Conservation (phyloP, 1,139 yeast species). For the Protomyces arabidopsidicola region DNA sequence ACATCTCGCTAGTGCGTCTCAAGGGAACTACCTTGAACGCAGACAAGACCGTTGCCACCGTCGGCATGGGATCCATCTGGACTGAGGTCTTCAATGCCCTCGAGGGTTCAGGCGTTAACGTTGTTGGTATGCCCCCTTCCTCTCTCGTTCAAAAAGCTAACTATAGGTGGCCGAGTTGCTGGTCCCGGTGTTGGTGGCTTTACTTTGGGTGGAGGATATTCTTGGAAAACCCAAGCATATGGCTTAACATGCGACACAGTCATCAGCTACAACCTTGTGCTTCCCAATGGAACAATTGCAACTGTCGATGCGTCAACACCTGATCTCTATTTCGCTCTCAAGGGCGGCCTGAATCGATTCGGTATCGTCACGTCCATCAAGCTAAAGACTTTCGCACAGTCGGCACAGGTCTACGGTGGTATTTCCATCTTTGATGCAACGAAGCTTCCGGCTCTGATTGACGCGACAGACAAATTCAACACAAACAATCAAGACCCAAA, state of each 20-base stretch:
- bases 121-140: not conserved
- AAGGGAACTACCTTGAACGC: not conserved
- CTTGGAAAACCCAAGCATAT: slow-evolving; percentile 2
- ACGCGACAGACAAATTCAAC: slow-evolving; percentile 4
- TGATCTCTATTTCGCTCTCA: slow-evolving; percentile 18
- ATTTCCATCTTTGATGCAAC: not conserved
- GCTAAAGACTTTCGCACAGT: not conserved
- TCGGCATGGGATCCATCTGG: slow-evolving; percentile 9
- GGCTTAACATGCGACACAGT: slow-evolving; percentile 15
- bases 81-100: slow-evolving; percentile 2
- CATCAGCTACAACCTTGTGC: slow-evolving; percentile 6
- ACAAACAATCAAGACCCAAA: not conserved
- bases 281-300: slow-evolving; percentile 15
- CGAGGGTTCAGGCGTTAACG: slow-evolving; percentile 5
- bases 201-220: slow-evolving; percentile 8
- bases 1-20: slow-evolving; percentile 16
- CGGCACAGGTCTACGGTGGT: slow-evolving; percentile 5
- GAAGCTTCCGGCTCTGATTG: slow-evolving; percentile 4
- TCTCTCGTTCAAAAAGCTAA: not conserved
- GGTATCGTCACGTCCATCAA: slow-evolving; percentile 17
- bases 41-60: slow-evolving; percentile 8
- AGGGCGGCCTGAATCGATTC: slow-evolving; percentile 13
- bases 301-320: slow-evolving; percentile 1
- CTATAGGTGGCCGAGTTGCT: not conserved
- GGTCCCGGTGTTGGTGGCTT: slow-evolving; percentile 9